Evolutionary conservation across 192 early-diverging fungal genomes (phyloP).

Genomic region (Dissophora ornata): DNA sequence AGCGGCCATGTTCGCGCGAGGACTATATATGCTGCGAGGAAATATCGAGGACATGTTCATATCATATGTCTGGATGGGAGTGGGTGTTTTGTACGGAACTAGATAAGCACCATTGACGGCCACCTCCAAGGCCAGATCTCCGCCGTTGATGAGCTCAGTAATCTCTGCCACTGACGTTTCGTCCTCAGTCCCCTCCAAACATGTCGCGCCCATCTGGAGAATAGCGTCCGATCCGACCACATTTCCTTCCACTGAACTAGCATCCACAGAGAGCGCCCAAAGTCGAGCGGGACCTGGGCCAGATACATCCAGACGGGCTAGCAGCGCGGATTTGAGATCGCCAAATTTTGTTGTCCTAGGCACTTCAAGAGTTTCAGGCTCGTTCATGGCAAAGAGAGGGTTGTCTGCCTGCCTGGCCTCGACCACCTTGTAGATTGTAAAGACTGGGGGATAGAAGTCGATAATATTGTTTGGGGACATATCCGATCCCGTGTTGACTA

Average conservation of each 20-base stretch:
- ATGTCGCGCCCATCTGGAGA: not conserved
- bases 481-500: constrained; percentile 38
- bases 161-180: constrained; percentile 27
- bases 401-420: constrained; percentile 13
- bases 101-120: constrained; percentile 23
- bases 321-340: constrained; percentile 32
- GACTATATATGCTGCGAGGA: constrained; percentile 15
- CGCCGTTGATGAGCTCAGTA: constrained; percentile 9
- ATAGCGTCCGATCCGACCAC: constrained; percentile 17
- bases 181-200: constrained; percentile 33
- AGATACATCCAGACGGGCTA: constrained; percentile 8
- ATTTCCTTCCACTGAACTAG: constrained; percentile 21
- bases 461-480: constrained; percentile 26
- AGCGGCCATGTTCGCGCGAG: constrained; percentile 16
- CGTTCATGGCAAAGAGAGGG: constrained; percentile 16
- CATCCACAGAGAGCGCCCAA: constrained; percentile 24
- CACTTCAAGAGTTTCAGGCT: constrained; percentile 34
- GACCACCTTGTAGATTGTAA: constrained; percentile 46
- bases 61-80: not conserved
- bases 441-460: constrained; percentile 56
- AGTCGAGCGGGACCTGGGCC: constrained; percentile 16
- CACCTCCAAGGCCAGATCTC: constrained; percentile 22
- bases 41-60: constrained; percentile 1
- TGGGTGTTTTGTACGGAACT: not conserved
- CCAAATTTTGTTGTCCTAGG: constrained; percentile 33